Conservation (phyloP, 2,329 filamentous ascomycete genomes). For the Kalaharituber pfeilii region DNA sequence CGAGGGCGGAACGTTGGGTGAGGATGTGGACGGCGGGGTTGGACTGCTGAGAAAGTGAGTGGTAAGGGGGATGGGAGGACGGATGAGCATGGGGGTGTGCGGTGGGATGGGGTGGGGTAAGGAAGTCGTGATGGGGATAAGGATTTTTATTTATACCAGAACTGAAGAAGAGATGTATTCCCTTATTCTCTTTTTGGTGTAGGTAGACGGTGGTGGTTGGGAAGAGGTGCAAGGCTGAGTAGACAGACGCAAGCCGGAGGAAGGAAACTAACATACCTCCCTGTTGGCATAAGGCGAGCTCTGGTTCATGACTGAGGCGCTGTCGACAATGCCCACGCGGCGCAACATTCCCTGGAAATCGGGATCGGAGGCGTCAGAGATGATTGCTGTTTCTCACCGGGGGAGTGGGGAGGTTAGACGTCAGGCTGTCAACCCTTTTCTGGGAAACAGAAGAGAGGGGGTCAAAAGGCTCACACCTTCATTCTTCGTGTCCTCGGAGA, state of each 20-base stretch:
- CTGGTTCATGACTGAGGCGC: slow-evolving; percentile 9
- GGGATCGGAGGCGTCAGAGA: slow-evolving; percentile 14
- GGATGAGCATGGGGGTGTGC: slow-evolving; percentile 12
- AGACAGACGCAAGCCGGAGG: too few species aligned
- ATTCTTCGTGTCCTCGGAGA: not conserved
- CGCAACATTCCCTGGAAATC: slow-evolving; percentile 16
- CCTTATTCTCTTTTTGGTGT: too few species aligned
- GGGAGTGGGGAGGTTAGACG: slow-evolving; percentile 2
- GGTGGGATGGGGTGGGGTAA: not conserved
- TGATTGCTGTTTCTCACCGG: slow-evolving; percentile 8
- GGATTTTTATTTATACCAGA: too few species aligned
- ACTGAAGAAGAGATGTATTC: too few species aligned
- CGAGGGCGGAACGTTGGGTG: not conserved
- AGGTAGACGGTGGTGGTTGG: too few species aligned
- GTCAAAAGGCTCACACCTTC: not conserved
- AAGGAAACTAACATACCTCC: too few species aligned
- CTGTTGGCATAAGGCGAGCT: too few species aligned
- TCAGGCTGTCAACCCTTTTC: too few species aligned
- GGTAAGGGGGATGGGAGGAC: slow-evolving; percentile 4
- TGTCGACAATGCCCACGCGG: slow-evolving; percentile 11
- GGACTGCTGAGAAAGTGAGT: too few species aligned
- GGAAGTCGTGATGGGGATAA: not conserved
- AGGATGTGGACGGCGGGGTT: not conserved
- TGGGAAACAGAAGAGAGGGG: not conserved
- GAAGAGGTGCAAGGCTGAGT: too few species aligned